Evolutionary conservation across 139 green algal genomes (phyloP).

Genomic region (Closterium sp.): DNA sequence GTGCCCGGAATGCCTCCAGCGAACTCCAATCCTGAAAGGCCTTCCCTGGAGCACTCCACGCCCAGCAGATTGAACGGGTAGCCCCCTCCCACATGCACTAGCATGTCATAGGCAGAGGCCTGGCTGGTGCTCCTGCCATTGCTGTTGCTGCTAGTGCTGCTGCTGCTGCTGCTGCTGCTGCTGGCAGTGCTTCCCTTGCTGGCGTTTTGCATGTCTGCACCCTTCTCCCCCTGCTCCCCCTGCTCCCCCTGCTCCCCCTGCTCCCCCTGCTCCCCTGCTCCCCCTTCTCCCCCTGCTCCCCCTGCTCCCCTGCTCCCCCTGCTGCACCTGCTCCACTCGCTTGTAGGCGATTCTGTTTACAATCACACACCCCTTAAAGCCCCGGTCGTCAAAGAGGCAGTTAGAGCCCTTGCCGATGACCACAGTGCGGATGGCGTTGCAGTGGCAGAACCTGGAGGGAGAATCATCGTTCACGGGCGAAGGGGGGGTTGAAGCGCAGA

Average conservation of each 20-base stretch:
- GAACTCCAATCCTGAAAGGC: constrained; percentile 57
- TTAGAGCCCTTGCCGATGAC: constrained; percentile 59
- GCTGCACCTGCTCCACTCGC: background rate
- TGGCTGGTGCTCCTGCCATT: background rate
- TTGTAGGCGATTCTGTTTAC: constrained; percentile 51
- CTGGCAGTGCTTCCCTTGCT: background rate
- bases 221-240: background rate
- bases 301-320: no score
- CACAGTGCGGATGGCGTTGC: constrained; percentile 17
- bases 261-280: background rate
- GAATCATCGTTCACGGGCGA: background rate
- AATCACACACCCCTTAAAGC: constrained; percentile 56
- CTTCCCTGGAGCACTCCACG: constrained; percentile 1
- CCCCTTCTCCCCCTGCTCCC: no score
- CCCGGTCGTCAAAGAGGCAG: constrained; percentile 57
- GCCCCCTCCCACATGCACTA: constrained; percentile 25
- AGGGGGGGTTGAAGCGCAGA: background rate
- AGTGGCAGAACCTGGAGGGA: constrained; percentile 41
- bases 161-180: background rate
- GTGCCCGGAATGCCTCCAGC: constrained; percentile 59
- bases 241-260: background rate
- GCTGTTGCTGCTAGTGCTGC: constrained; percentile 21
- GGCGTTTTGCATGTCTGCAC: background rate
- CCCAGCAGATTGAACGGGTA: constrained; percentile 57
- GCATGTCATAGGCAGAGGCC: no score